Evolutionary conservation across 805 yeast genomes (phyloP), one percentile per base, ranked within the genome.

Genomic region (Wickerhamiella parazyma): DNA sequence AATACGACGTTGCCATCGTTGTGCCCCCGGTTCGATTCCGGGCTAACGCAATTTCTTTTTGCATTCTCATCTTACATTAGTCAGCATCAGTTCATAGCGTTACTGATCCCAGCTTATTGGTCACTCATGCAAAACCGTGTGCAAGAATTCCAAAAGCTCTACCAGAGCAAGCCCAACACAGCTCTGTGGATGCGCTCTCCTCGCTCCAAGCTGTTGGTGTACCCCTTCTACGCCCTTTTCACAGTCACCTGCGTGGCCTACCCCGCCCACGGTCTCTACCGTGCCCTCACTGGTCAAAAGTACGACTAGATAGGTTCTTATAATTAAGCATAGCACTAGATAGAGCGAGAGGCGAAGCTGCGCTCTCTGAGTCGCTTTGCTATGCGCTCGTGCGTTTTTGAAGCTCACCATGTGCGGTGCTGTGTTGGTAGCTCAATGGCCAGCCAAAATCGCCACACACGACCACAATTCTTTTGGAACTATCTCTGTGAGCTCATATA

Each of bases 151-250:
- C 66, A 62, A 56, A 53, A 55, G 52, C 56, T 55, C 50, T 61
- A 53, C 59, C 65, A 60, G 55, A 52, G 64, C 38, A 47, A 55
- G 52, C 53, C 57, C 33, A 46, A 52, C 48, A 54, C 55, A 33
- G 61, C 62, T 17, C 53, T 62, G 42, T 62, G 66, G 66, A 53
- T 59, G 62, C 57, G 65, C 54, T 74, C 72, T 62, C 80, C 80
- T 58, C 73, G 76, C 60, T 74, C 91, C 52, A 80, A 80, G 66
- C 67, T 71, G 56, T 64, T 78, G 60, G 71, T 82, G 52, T 78
- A 76, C 66, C 93, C 94, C 59, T 83, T 76, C 73, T 78, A 71
- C 68, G 83, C 82, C 49, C 68, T 77, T 48, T 78, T 82, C 63
- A 67, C 82, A 45, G 70, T 78, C 48, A 68, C 83, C 51, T 59